phyloP scores from a whole-genome alignment of 768 basidiomycete species.

The Exsudoporus frostii region DNA sequence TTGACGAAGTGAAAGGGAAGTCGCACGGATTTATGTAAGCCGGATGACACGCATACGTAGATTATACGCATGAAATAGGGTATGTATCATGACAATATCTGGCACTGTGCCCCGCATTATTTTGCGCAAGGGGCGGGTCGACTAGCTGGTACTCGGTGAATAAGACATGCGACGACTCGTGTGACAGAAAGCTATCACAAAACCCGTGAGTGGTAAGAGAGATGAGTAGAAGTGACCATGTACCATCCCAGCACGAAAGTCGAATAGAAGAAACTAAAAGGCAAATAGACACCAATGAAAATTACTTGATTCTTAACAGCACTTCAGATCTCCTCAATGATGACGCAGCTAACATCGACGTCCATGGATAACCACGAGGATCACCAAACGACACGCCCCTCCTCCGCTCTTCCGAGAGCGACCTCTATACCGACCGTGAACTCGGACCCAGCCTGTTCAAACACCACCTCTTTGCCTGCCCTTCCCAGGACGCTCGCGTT shows the following conservation, averaged over 20 bases:
- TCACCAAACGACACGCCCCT: constrained; percentile 32
- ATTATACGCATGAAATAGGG: constrained; percentile 21
- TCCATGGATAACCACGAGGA: background rate
- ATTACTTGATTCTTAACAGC: constrained; percentile 13
- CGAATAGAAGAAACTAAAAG: background rate
- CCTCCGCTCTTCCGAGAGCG: constrained; percentile 32
- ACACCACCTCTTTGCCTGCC: constrained; percentile 21
- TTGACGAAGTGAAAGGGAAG: no score
- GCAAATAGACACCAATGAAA: constrained; percentile 14
- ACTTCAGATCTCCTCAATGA: constrained; percentile 1
- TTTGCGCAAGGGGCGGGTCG: background rate
- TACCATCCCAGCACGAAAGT: constrained; percentile 4
- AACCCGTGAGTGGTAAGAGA: background rate
- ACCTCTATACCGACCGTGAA: constrained; percentile 31
- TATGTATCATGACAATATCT: constrained; percentile 11
- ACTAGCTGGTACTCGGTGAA: constrained; percentile 11
- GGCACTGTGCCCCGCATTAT: constrained; percentile 3
- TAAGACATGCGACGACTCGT: constrained; percentile 3
- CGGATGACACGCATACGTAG: background rate
- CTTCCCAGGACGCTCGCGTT: constrained; percentile 8
- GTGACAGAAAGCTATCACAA: background rate
- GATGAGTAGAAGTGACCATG: background rate
- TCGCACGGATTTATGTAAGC: background rate
- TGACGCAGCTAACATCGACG: background rate
- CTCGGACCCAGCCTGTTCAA: constrained; percentile 27